A percentile compares a stretch with the other conserved stretches of the same genome.
Conservation (phyloP, 352 stramenopile genomes). For the Bremia lactucae region DNA sequence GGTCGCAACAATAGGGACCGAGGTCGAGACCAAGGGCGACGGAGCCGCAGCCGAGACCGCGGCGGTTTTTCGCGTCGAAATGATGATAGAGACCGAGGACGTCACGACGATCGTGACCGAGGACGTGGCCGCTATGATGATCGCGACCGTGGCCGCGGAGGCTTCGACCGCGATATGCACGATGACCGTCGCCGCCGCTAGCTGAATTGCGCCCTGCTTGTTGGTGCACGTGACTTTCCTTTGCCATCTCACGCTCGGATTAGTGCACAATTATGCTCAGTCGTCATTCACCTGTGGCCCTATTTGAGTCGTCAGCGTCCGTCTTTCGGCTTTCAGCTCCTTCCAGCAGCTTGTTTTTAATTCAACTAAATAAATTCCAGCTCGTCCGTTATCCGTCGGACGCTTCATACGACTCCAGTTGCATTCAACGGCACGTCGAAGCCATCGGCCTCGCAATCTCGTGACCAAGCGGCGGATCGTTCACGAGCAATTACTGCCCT, state of each 20-base stretch:
- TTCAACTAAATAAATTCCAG: conserved; percentile 55
- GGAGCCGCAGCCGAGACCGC: conserved; percentile 37
- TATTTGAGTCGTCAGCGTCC: conserved; percentile 6
- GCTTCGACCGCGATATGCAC: conserved; percentile 31
- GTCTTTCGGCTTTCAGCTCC: conserved; percentile 17
- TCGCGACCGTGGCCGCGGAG: conserved; percentile 35
- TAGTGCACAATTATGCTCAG: conserved; percentile 1
- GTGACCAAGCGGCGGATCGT: conserved; percentile 5
- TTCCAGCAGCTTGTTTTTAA: conserved; percentile 42
- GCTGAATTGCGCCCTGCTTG: conserved; percentile 7
- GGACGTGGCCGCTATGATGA: conserved; percentile 44
- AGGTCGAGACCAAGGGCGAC: conserved; percentile 31
- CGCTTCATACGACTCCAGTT: conserved; percentile 18
- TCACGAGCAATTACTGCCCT: conserved; percentile 3
- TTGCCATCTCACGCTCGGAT: conserved; percentile 2
- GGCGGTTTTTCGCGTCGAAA: conserved; percentile 29
- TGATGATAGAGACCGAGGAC: conserved; percentile 36
- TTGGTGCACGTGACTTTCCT: conserved; percentile 10
- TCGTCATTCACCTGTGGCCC: conserved; percentile 4
- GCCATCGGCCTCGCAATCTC: conserved; percentile 5
- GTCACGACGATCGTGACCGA: conserved; percentile 37
- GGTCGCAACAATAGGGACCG: conserved; percentile 35
- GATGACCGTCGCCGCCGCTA: conserved; percentile 35
- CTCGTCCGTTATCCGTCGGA: conserved; percentile 35
- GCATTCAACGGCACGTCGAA: conserved; percentile 15